phyloP scores from a whole-genome alignment of 257 asterid species.

The Solanum piurae region DNA sequence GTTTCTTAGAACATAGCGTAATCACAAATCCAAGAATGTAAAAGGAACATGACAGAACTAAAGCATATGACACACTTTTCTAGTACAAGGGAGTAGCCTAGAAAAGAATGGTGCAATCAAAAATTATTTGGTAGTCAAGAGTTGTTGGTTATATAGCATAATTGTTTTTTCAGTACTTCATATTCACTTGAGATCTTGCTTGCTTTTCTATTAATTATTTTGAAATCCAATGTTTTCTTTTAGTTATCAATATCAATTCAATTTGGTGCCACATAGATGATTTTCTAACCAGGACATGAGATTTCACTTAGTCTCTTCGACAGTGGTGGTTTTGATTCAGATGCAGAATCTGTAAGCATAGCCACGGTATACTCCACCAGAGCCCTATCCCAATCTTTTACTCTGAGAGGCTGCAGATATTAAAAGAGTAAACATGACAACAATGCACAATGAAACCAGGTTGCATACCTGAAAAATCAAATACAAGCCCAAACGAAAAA shows the following conservation, averaged over 20 bases:
- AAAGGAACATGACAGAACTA: not conserved
- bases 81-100: not conserved
- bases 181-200: not conserved
- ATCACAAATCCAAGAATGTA: not conserved
- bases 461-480: not conserved
- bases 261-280: not conserved
- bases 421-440: not conserved
- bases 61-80: not conserved
- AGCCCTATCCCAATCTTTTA: conserved; percentile 94
- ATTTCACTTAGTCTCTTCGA: conserved; percentile 50
- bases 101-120: not conserved
- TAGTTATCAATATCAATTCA: not conserved
- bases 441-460: not conserved
- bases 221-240: not conserved
- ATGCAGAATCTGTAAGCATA: conserved; percentile 51
- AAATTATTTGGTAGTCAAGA: not conserved
- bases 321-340: conserved; percentile 43
- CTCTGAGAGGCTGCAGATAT: conserved; percentile 60
- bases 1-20: not conserved
- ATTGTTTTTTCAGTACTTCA: not conserved
- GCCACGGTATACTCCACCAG: conserved; percentile 71
- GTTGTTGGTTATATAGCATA: not conserved
- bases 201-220: not conserved
- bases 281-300: conserved; percentile 73
- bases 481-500: not conserved